These are phyloP conservation scores for Coemansia sp. DNA, from an alignment of 192 early-diverging fungal genomes.

Conservation along the genomic window DNA sequence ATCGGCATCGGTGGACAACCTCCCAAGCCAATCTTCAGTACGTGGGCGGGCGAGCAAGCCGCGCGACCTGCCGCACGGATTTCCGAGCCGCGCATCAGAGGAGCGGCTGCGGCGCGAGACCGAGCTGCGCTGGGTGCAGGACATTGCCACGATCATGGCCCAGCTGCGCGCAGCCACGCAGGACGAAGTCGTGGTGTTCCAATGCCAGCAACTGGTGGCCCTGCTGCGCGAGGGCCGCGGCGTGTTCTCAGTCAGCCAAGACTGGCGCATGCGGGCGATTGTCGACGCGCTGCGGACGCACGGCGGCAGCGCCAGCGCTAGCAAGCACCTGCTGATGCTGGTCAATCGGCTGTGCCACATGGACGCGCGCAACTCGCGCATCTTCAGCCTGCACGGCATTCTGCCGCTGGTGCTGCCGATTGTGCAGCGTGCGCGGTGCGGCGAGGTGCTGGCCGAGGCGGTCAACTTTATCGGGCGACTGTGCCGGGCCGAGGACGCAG, in stretches of 20 bases:
- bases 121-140: slow-evolving; percentile 48
- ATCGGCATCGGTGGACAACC: slow-evolving; percentile 20
- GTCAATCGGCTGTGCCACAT: slow-evolving; percentile 46
- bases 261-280: slow-evolving; percentile 47
- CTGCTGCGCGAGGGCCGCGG: slow-evolving; percentile 46
- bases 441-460: slow-evolving; percentile 36
- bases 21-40: slow-evolving; percentile 15
- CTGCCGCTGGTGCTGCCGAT: slow-evolving; percentile 35
- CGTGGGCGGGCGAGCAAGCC: slow-evolving; percentile 15
- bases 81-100: slow-evolving; percentile 38
- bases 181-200: slow-evolving; percentile 33
- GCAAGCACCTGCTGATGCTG: slow-evolving; percentile 34
- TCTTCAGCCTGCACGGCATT: slow-evolving; percentile 43
- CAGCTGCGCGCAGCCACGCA: slow-evolving; percentile 24
- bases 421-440: slow-evolving; percentile 8
- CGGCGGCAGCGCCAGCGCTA: slow-evolving; percentile 15
- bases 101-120: slow-evolving; percentile 50
- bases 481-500: slow-evolving; percentile 33
- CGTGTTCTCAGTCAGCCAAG: slow-evolving; percentile 41
- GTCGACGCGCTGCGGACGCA: slow-evolving; percentile 43
- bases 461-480: slow-evolving; percentile 33
- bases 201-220: slow-evolving; percentile 39
- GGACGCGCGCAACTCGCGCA: slow-evolving; percentile 33
- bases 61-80: slow-evolving; percentile 28
- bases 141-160: slow-evolving; percentile 31